Conservation (phyloP, 2,329 filamentous ascomycete genomes). For the Lizonia empirigonia region DNA sequence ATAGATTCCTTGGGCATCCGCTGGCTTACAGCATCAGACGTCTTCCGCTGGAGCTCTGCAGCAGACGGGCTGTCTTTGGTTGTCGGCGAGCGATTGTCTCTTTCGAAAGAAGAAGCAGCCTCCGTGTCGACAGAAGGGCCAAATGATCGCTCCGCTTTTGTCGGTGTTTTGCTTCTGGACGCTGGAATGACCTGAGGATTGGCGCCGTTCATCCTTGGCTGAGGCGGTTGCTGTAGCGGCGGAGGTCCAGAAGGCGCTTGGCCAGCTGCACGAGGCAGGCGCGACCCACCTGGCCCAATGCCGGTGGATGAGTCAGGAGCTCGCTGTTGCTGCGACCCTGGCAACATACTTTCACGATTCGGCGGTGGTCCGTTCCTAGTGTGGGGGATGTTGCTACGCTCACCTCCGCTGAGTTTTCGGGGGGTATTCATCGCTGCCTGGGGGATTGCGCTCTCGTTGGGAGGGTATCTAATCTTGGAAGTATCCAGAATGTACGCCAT, state of each 20-base stretch:
- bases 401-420: constrained; percentile 55
- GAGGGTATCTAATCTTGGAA: constrained; percentile 91
- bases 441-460: constrained; percentile 63
- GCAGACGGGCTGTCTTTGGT: constrained; percentile 46
- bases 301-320: constrained; percentile 46
- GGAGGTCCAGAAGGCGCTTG: constrained; percentile 68
- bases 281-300: constrained; percentile 53
- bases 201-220: constrained; percentile 56
- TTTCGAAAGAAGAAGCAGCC: constrained; percentile 51
- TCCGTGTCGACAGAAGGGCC: constrained; percentile 52
- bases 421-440: constrained; percentile 43
- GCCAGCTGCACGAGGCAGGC: constrained; percentile 64
- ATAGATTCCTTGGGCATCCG: constrained; percentile 44
- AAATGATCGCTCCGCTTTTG: constrained; percentile 54
- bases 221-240: constrained; percentile 67
- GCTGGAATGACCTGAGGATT: constrained; percentile 18
- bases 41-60: constrained; percentile 35
- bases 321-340: constrained; percentile 37
- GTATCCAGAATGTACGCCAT: constrained; percentile 93
- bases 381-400: constrained; percentile 50
- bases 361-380: constrained; percentile 42
- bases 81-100: constrained; percentile 55
- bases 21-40: constrained; percentile 38
- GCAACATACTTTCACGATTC: constrained; percentile 53
- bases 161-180: constrained; percentile 57